Evolutionary conservation across 2,329 filamentous ascomycete species (phyloP).

Genomic region (Onygena corvina): DNA sequence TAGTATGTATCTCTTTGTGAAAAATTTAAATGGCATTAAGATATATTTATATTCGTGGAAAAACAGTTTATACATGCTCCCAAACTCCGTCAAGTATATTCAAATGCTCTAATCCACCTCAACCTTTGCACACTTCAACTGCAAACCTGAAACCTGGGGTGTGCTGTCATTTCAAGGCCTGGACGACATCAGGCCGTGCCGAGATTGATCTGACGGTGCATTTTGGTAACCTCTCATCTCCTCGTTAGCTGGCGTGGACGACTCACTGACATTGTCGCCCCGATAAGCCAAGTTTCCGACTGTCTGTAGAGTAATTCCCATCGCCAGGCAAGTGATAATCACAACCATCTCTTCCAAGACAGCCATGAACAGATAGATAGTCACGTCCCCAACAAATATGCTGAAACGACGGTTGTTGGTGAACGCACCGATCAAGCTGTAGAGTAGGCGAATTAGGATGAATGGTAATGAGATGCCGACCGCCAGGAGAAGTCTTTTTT

Average conservation of each 20-base stretch:
- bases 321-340: slow-evolving; percentile 32
- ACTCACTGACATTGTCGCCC: neutral
- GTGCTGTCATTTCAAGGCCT: no score
- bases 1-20: no score
- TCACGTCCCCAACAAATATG: slow-evolving; percentile 29
- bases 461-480: slow-evolving; percentile 33
- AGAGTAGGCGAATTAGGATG: slow-evolving; percentile 40
- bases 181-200: no score
- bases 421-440: slow-evolving; percentile 37
- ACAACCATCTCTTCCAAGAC: slow-evolving; percentile 42
- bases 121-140: no score
- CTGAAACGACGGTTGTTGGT: slow-evolving; percentile 34
- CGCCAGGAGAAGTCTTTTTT: slow-evolving; percentile 35
- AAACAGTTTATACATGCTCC: no score
- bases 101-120: no score
- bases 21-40: no score
- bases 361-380: slow-evolving; percentile 37
- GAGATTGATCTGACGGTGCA: no score
- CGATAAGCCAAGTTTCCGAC: neutral
- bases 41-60: no score
- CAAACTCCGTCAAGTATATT: no score
- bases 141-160: no score
- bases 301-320: slow-evolving; percentile 15
- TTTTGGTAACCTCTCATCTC: neutral
- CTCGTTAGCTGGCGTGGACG: neutral